Evolutionary conservation across 257 asterid genomes (phyloP), one percentile per base, ranked within the genome.

Genomic region (Jacaranda mimosifolia): DNA sequence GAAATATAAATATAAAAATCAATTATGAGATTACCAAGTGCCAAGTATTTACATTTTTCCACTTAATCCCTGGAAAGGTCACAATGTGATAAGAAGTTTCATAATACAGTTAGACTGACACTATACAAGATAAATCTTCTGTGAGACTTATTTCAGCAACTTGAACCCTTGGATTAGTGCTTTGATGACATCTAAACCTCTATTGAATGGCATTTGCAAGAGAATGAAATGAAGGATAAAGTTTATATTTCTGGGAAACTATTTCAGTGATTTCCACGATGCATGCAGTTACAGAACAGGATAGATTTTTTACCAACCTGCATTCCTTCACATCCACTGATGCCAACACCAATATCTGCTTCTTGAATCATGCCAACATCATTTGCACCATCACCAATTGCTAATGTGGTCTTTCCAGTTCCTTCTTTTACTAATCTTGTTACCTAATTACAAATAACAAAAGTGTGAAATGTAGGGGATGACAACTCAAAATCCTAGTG

Each of bases 331-430:
- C 91, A 97, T 70, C 99, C 99, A 70, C 99, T 96, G 85, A 96
- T 96, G 76, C 99, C 99, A 82, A 96, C 94, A 73, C 99, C 99
- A 77, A 96, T 96, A 79, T 96, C 99, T 6, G 99, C 99, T 87
- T 93, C 99, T 86, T 96, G 99, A 81, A 96, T 96, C 99, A 96
- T 96, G 76, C 99, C 99, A 70, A 96, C 99, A 80, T 96, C 99
- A 86, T 96, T 96, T 81, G 99, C 99, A 78, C 99, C 99, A 85
- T 96, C 99, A 26, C 99, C 99, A 64, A 96, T 96, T 60, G 99
- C 99, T 81, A 96, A 83, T 43, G 99, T 96, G 64, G 87, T 92
- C 83, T 91, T 96, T 77, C 98, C 97, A 55, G 99, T 96, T 81
- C 99, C 99, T 83, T 91, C 96, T 88, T 96, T 96, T 65, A 96